Evolutionary conservation across 1,284 basidiomycete genomes (phyloP), one percentile per base, ranked within the genome.

Genomic region (Porogramme epimiltina): DNA sequence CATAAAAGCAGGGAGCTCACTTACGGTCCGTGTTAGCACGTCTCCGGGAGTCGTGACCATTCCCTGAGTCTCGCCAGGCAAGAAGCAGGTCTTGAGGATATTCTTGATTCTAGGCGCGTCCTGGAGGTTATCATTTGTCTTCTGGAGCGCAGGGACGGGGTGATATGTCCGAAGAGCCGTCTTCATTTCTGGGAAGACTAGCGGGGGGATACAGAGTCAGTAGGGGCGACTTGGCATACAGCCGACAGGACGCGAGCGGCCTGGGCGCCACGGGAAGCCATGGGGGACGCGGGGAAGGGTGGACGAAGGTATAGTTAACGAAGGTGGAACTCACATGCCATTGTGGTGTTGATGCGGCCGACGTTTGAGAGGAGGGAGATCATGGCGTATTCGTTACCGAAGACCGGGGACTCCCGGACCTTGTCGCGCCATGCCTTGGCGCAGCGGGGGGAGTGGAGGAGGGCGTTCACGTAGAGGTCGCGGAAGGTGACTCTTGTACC

Each of bases 271-370:
- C 10, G 9, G 8, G n/a, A 13, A 37, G n/a, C n/a, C n/a, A n/a
- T n/a, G 34, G 34, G 34, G 16, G 13, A 37, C 10, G n/a, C 34
- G 13, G n/a, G 34, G 13, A 15, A 31, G 10, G 9, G 44, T 24
- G 13, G 28, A 41, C 47, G 20, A 26, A 2, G 20, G 18, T 13
- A 36, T 28, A 10, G 18, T 8, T 11, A 16, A 4, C 28, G 5
- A 16, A 13, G 16, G 39, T 11, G 25, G 18, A 9, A 73, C 86
- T 76, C 68, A 93, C 91, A 95, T 52, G 93, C 93, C 80, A 95
- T 88, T 26, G 94, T 95, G 22, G 93, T 95, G 66, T 95, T 96
- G 68, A 96, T 92, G 51, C 93, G 78, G n/a, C 93, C 93, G 44
- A 95, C 87, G 63, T 96, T 96, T 45, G 93, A 91, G 41, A 96